Evolutionary conservation across 164 flowering plant genomes (phyloP), one percentile per base, ranked within the genome.

Genomic region (Vitis rotundifolia): DNA sequence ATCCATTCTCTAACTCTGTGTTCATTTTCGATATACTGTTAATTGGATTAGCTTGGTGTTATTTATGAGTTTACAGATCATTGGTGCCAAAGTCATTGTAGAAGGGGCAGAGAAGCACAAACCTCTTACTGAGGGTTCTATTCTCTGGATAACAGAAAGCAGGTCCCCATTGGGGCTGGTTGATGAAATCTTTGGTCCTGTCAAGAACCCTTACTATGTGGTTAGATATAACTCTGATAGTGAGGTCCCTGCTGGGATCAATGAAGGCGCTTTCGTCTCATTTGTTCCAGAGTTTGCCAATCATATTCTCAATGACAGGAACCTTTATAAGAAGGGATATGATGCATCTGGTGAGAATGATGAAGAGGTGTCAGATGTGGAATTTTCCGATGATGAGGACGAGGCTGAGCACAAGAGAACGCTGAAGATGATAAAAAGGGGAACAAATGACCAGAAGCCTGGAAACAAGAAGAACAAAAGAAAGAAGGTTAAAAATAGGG

Each of bases 111-210:
- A 88, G 84, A 89, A 87, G 79, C 98, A 96, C 76, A 86, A 76
- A 71, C 98, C 98, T 57, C 91, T 96, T 1, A 86, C 72, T 70
- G 99, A 96, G 71, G 98, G 99, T 64, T 96, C 99, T 13, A 89
- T 93, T 29, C 90, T 96, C 18, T 96, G 99, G 98, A 80, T 93
- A 71, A 83, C 97, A 9, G 93, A 87, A 67, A 79, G 69, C 49
- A 80, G 95, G 72, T 66, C 66, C 16, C 94, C 97, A 47, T 63
- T 96, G 62, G 99, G 99, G 10, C 51, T 83, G 47, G 84, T 94
- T 10, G 98, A 92, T 83, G 99, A 92, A 78, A 87, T 92, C 18
- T 91, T 96, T 81, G 99, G 97, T 59, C 99, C 99, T 54, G 98
- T 93, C 44, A 91, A 88, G 71, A 87, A 85, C 70, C 99, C 97